Evolutionary conservation across 2,329 filamentous ascomycete genomes (phyloP).

Genomic region (Pseudocercospora pini-densiflorae): DNA sequence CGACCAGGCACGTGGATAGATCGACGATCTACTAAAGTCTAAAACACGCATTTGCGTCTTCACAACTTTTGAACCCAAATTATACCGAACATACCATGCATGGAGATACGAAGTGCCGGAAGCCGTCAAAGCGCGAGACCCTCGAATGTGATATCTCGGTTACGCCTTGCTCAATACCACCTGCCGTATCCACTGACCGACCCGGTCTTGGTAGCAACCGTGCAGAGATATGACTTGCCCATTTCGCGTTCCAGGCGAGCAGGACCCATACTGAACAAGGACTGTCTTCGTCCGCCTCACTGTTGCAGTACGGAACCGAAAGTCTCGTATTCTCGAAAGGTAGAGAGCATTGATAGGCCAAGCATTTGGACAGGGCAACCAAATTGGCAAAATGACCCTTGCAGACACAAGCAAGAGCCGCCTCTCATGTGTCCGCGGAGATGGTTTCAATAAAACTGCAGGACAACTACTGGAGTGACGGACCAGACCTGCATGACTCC

Average conservation of each 20-base stretch:
- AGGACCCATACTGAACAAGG: background rate
- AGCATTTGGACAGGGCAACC: background rate
- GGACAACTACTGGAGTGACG: background rate
- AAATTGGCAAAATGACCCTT: background rate
- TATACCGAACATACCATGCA: background rate
- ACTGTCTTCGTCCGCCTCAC: background rate
- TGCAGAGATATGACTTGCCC: background rate
- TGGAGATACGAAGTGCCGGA: background rate
- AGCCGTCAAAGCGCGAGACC: background rate
- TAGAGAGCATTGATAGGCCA: background rate
- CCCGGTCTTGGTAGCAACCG: background rate
- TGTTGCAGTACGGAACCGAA: background rate
- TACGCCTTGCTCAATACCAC: background rate
- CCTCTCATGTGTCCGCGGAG: background rate
- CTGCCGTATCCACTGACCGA: background rate
- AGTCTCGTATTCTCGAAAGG: background rate
- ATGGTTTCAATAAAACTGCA: background rate
- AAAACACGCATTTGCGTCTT: background rate
- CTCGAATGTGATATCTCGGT: background rate
- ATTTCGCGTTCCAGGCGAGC: background rate
- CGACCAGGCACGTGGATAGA: slow-evolving; percentile 7
- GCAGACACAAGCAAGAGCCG: background rate
- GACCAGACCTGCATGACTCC: background rate
- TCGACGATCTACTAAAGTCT: background rate
- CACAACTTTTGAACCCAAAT: background rate